phyloP scores from a whole-genome alignment of 257 asterid species.

The Solanum etuberosum region DNA sequence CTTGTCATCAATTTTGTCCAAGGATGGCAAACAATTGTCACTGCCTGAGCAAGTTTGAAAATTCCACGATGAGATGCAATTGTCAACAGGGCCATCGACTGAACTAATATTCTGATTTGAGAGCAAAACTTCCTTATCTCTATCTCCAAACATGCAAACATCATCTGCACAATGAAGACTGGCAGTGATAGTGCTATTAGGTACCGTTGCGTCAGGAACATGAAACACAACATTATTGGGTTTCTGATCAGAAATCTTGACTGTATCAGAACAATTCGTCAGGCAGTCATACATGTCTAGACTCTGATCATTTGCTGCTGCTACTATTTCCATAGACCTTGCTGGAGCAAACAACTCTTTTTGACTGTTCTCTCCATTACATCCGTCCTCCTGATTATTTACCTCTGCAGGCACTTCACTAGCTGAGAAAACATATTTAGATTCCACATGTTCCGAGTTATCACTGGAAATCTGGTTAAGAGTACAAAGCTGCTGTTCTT shows the following conservation, averaged over 20 bases:
- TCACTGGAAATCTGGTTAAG: constrained; percentile 27
- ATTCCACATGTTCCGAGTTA: constrained; percentile 28
- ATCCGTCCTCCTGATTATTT: constrained; percentile 12
- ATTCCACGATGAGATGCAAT: constrained; percentile 6
- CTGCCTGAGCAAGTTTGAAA: constrained; percentile 9
- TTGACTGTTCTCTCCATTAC: not conserved
- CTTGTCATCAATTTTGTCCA: constrained; percentile 16
- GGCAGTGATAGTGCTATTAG: not conserved
- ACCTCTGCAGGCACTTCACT: constrained; percentile 13
- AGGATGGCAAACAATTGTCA: constrained; percentile 11
- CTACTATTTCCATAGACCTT: not conserved
- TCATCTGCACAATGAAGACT: constrained; percentile 17
- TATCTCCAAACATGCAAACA: constrained; percentile 4
- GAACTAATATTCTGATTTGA: constrained; percentile 14
- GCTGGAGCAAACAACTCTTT: not conserved
- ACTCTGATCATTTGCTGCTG: constrained; percentile 14
- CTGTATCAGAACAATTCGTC: constrained; percentile 9
- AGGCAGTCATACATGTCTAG: constrained; percentile 12
- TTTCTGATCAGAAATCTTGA: constrained; percentile 17
- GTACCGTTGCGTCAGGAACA: constrained; percentile 14
- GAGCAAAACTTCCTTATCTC: constrained; percentile 13
- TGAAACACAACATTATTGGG: constrained; percentile 13
- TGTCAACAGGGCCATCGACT: constrained; percentile 11
- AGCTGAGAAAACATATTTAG: constrained; percentile 10
- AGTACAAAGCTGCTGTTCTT: constrained; percentile 20